These are phyloP conservation scores for Globisporangium middletonii DNA, from an alignment of 352 stramenopile genomes.

Conservation along the genomic window DNA sequence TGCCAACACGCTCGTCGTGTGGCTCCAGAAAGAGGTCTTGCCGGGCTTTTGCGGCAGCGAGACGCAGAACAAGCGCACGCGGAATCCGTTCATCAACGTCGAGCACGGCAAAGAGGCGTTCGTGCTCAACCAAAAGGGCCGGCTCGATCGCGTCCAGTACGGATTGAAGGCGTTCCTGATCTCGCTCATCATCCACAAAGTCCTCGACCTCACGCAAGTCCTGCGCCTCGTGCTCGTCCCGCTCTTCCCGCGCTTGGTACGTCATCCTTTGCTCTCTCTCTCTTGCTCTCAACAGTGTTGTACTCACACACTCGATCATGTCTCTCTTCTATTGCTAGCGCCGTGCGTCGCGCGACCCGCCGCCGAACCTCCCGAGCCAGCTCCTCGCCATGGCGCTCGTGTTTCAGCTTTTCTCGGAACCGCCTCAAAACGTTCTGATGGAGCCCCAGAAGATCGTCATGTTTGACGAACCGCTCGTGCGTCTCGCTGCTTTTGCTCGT, in stretches of 20 bases:
- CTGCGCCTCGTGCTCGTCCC: conserved; percentile 79
- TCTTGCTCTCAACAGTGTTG: too few relatives aligned
- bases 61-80: conserved; percentile 56
- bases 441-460: conserved; percentile 76
- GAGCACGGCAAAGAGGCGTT: conserved; percentile 83
- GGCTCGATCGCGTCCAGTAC: conserved; percentile 80
- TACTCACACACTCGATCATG: conserved; percentile 5
- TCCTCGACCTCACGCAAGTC: conserved; percentile 80
- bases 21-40: conserved; percentile 84
- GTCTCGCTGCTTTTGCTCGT: conserved; percentile 13
- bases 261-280: not conserved
- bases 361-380: conserved; percentile 72
- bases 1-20: conserved; percentile 75
- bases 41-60: conserved; percentile 76
- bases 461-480: conserved; percentile 85
- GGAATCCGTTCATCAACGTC: conserved; percentile 77
- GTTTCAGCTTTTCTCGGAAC: conserved; percentile 82
- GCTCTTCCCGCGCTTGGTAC: conserved; percentile 69
- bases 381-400: conserved; percentile 80
- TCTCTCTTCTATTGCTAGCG: conserved; percentile 18
- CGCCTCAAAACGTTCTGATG: conserved; percentile 70
- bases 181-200: conserved; percentile 77
- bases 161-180: conserved; percentile 82
- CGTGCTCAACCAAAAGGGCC: conserved; percentile 74
- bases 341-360: conserved; percentile 60